phyloP scores from a whole-genome alignment of 495 filamentous ascomycete species.

The Neurospora sp. region DNA sequence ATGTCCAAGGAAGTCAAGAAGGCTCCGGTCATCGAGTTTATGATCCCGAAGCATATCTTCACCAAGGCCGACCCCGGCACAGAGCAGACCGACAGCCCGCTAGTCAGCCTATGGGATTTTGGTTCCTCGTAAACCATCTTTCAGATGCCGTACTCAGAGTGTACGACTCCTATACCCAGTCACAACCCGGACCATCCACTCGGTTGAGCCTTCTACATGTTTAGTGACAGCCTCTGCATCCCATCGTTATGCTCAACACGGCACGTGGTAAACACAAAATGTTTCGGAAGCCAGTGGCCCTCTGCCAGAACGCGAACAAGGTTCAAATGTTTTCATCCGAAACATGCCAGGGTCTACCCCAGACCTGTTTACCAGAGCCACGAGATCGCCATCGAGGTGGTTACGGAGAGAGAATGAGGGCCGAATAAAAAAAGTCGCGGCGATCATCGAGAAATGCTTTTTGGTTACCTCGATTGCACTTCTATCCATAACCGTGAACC shows the following conservation, averaged over 20 bases:
- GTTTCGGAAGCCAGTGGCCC: constrained; percentile 1
- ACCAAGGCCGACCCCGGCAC: constrained; percentile 39
- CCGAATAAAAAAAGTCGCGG: neutral
- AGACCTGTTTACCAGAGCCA: neutral
- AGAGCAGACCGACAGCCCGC: constrained; percentile 33
- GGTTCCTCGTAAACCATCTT: constrained; percentile 7
- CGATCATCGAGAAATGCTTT: neutral
- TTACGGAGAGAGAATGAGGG: neutral
- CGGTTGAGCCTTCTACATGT: neutral
- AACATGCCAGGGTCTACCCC: neutral
- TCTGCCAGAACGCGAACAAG: neutral
- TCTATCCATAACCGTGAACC: neutral
- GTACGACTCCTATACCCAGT: neutral
- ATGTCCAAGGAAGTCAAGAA: constrained; percentile 75
- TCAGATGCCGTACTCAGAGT: neutral
- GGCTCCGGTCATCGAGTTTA: constrained; percentile 78
- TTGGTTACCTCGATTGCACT: neutral
- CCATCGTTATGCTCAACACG: neutral
- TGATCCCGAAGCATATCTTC: constrained; percentile 87
- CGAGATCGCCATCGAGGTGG: neutral
- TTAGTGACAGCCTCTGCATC: neutral
- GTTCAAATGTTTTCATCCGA: neutral
- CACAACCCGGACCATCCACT: constrained; percentile 8
- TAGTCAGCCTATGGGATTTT: constrained; percentile 51
- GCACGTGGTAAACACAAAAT: constrained; percentile 9